Evolutionary conservation across 257 asterid genomes (phyloP).

Genomic region (Buddleja alternifolia): DNA sequence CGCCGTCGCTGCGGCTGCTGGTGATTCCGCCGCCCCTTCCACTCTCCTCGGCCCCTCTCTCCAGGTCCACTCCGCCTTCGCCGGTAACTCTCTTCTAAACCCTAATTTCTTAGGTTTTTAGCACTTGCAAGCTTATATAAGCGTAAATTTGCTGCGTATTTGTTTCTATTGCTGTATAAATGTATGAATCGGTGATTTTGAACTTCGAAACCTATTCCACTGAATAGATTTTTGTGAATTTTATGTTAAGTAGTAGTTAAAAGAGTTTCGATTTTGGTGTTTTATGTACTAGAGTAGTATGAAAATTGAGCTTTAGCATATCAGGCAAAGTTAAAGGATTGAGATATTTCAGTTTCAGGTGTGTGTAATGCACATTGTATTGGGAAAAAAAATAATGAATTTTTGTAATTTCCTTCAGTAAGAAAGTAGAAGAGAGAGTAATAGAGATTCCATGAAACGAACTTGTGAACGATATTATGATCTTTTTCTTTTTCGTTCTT

Average conservation of each 20-base stretch:
- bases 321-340: slow-evolving; percentile 2
- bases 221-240: not conserved
- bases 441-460: not conserved
- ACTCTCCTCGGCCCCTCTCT: slow-evolving; percentile 91
- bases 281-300: not conserved
- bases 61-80: slow-evolving; percentile 87
- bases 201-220: slow-evolving; percentile 15
- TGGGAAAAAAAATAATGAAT: not conserved
- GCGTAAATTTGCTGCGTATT: not conserved
- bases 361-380: slow-evolving; percentile 15
- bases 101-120: slow-evolving; percentile 24
- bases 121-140: slow-evolving; percentile 14
- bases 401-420: not conserved
- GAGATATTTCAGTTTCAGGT: slow-evolving; percentile 13
- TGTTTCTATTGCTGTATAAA: not conserved
- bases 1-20: slow-evolving; percentile 47
- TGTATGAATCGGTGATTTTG: not conserved
- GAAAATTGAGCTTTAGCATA: slow-evolving; percentile 13
- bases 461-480: not conserved
- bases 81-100: slow-evolving; percentile 57
- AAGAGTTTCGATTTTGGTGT: too few relatives aligned
- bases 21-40: slow-evolving; percentile 72
- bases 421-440: not conserved
- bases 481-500: not conserved
- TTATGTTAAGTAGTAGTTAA: too few relatives aligned